Base-by-base conservation (phyloP, 495 filamentous ascomycete species). In the Rusavskia elegans region DNA sequence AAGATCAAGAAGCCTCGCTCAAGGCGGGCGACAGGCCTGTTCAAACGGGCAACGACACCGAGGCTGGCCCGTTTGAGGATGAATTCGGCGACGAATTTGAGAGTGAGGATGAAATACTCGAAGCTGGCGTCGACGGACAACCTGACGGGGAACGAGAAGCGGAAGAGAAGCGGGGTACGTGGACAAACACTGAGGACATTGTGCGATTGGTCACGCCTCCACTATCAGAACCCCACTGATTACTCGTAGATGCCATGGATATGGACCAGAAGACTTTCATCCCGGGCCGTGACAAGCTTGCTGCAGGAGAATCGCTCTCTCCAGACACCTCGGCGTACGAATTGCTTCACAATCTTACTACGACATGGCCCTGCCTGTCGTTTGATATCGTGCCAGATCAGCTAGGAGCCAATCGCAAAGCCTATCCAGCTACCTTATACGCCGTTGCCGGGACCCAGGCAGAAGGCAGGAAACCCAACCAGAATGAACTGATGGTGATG, bases 81-180 rank as follows among this genome's bases (percentile, higher is more conserved):
- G 86, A 95, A 57, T 97, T 83, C 55, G 90, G 94, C 66, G 90
- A 96, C 59, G 90, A 97, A 61, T 97, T 87, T 61, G 89, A 95
- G 72, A 94, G 87, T 60, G 90, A 95, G 58, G 89, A 95, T 62
- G 90, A 97, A 68, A 84, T 97, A 45, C 66, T 96, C 49, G 92
- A 96, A 69, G 89, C 90, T 27, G 92, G 89, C 49, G 87, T 93
- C 16, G 89, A 98, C 57, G 92, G 89, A 17, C 73, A 86, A 57
- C 89, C 89, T 23, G 88, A 95, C 68, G 85, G 80, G n/a, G 89
- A 96, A 68, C 75, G 89, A 40, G 87, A 95, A 60, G 85, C 84
- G 17, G 88, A 94, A 60, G 86, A 88, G 63, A 72, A 71, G 57
- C 78, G 73, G 59, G 78, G 81, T 83, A 68, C 48, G 73, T 68